Conservation (phyloP, 257 asterid species). For the Mitragyna speciosa region DNA sequence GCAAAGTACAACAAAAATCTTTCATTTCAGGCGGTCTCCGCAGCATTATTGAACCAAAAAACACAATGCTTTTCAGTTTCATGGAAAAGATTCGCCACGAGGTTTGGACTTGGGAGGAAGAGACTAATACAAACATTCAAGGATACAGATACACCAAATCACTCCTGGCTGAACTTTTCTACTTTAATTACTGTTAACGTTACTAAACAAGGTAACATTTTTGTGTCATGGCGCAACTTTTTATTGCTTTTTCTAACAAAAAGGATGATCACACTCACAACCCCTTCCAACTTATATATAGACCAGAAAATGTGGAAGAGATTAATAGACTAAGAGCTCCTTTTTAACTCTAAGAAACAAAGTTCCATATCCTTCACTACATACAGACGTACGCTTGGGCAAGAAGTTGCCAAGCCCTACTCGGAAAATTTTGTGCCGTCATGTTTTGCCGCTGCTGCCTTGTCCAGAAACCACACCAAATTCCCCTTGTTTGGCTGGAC, state of each 20-base stretch:
- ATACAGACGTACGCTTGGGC: constrained; percentile 36
- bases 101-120: background rate
- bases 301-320: constrained; percentile 21
- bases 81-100: background rate
- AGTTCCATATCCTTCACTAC: constrained; percentile 41
- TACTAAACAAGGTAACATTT: constrained; percentile 5
- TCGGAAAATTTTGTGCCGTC: constrained; percentile 44
- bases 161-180: background rate
- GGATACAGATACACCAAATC: background rate
- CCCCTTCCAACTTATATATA: constrained; percentile 22
- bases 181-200: background rate
- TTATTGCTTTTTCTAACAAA: constrained; percentile 24
- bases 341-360: constrained; percentile 18
- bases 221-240: constrained; percentile 12
- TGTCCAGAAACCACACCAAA: constrained; percentile 83
- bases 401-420: constrained; percentile 28
- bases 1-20: background rate
- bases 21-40: background rate
- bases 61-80: background rate
- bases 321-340: constrained; percentile 17
- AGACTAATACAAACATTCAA: background rate
- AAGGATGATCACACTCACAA: constrained; percentile 26
- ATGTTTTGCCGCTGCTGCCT: constrained; percentile 67
- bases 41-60: background rate
- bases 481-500: constrained; percentile 65